phyloP scores from a whole-genome alignment of 441 rosid species.

The Kokia cookei region DNA sequence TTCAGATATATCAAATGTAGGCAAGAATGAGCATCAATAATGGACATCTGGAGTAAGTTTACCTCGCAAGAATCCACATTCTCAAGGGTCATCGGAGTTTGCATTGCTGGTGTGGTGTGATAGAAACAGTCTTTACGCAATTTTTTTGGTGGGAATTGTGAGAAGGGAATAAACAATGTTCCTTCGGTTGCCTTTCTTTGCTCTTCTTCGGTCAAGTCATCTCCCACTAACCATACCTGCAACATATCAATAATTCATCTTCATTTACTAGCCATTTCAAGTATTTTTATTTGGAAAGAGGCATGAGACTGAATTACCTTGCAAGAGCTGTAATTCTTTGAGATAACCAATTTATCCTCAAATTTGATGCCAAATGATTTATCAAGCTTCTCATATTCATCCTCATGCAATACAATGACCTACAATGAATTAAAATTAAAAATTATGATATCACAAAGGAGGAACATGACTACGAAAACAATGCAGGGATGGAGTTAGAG shows the following conservation, averaged over 20 bases:
- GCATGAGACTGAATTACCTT: slow-evolving; percentile 16
- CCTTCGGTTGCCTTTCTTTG: slow-evolving; percentile 49
- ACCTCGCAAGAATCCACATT: slow-evolving; percentile 77
- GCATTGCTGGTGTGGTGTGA: slow-evolving; percentile 54
- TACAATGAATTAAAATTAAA: background rate
- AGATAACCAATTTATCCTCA: slow-evolving; percentile 19
- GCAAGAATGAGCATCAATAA: too few relatives aligned
- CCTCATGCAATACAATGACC: slow-evolving; percentile 25
- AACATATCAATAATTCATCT: background rate
- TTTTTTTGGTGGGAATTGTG: slow-evolving; percentile 45
- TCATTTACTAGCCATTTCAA: background rate
- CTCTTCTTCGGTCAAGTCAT: slow-evolving; percentile 37
- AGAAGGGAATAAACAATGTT: slow-evolving; percentile 54
- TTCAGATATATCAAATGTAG: too few relatives aligned
- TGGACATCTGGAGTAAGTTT: background rate
- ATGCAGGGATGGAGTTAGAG: background rate
- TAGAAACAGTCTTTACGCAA: slow-evolving; percentile 46
- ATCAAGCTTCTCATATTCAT: slow-evolving; percentile 31
- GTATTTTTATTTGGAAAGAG: background rate
- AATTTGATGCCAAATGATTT: slow-evolving; percentile 13
- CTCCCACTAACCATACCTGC: slow-evolving; percentile 55
- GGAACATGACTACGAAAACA: background rate
- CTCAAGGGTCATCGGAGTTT: slow-evolving; percentile 35
- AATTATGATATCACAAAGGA: too few relatives aligned
- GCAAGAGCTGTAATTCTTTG: slow-evolving; percentile 14